phyloP scores from a whole-genome alignment of 306 rosid genomes.

The apple (Malus domestica) region DNA sequence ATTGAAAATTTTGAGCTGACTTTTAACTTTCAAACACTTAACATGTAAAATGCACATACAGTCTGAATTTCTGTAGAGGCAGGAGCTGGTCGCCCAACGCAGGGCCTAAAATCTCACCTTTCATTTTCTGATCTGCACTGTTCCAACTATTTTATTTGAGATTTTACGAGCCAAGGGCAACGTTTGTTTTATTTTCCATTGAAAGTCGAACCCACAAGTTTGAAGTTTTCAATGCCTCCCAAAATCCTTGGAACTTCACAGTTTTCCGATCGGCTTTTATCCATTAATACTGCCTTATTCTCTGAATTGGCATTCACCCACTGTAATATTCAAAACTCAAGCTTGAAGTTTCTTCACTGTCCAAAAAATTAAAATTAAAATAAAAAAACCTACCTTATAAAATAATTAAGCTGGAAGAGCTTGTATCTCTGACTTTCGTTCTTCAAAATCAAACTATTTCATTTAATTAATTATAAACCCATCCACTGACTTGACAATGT shows the following conservation, averaged over 20 bases:
- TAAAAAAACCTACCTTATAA: no score
- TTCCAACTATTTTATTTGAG: neutral
- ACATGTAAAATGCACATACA: neutral
- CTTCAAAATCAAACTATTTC: neutral
- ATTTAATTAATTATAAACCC: neutral
- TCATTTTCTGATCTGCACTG: neutral
- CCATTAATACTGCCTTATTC: no score
- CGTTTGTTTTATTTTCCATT: neutral
- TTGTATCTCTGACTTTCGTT: neutral
- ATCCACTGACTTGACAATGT: neutral
- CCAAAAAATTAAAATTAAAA: no score
- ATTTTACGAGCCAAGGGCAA: neutral
- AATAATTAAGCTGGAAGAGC: no score
- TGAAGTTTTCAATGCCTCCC: neutral
- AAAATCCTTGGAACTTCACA: neutral
- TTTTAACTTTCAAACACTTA: neutral
- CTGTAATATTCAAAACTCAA: no score
- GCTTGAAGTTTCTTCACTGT: no score
- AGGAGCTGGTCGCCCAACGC: neutral
- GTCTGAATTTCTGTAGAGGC: neutral
- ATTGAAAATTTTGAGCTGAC: neutral
- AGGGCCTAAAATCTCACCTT: neutral
- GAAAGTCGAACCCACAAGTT: neutral
- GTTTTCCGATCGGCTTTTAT: neutral
- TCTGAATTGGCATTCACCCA: no score